Base-by-base conservation (phyloP, 2,329 filamentous ascomycete genomes). In the Macrophomina phaseolina region DNA sequence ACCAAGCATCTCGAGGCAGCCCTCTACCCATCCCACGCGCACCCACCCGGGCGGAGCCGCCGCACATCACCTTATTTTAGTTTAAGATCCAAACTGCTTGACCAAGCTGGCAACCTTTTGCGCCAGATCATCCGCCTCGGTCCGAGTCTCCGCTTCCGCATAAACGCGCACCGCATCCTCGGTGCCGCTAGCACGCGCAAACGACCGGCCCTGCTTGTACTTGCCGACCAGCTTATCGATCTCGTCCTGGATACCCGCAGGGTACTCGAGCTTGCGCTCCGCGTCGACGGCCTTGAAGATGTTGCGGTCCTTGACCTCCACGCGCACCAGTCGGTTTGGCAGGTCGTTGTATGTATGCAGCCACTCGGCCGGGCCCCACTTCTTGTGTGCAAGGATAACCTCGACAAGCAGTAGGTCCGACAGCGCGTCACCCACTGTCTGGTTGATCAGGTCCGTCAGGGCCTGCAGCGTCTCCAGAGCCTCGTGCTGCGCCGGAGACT, bases 91-190 rank as follows among this genome's bases (percentile, higher is more conserved):
- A 55, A 67, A 67, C 38, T 67, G 55, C 78, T 89, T 87, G 67
- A 95, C 90, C 69, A 93, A 87, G 70, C 88, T 85, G 16, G 90
- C 89, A 56, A 98, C 93, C 77, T 93, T 92, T 73, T 89, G 89
- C 67, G 94, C 93, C 69, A 98, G 85, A 79, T 97, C 93, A 74
- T 97, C 94, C 0, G 94, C 93, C 80, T 98, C 94, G 16, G 89
- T 91, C 70, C 91, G 89, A 55, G 92, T 95, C 45, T 91, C 92
- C 4, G 95, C 95, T 81, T 99, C 95, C 7, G 94, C 94, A 76
- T 99, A 99, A 23, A 99, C 94, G 69, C 95, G 88, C 73, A 97
- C 94, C 2, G 93, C 94, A 78, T 99, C 96, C 80, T 99, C 95
- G 0, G 95, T 99, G 36, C 95, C 95, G 71, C 91, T 95, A 45